Evolutionary conservation across 1,284 basidiomycete genomes (phyloP).

Genomic region (Ustilago tritici): DNA sequence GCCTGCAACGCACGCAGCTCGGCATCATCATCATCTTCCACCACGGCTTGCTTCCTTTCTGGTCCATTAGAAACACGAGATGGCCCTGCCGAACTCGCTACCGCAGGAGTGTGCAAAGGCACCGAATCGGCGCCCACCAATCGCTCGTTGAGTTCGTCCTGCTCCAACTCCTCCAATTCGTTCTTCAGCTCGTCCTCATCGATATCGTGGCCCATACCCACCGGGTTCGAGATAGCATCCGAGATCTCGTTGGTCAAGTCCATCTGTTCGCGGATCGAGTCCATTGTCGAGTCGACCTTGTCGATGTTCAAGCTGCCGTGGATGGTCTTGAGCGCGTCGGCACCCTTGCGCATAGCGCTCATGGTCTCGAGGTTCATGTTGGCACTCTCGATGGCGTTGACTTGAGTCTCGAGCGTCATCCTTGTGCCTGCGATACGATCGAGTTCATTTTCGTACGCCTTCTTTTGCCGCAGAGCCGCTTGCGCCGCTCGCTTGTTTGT

Average conservation of each 20-base stretch:
- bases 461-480: constrained; percentile 94
- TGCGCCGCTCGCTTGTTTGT: constrained; percentile 81
- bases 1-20: constrained; percentile 93
- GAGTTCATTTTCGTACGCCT: constrained; percentile 87
- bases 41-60: constrained; percentile 73
- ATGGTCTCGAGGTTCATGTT: constrained; percentile 99
- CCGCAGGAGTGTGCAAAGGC: constrained; percentile 80
- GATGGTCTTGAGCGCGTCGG: constrained; percentile 89
- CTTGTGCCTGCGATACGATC: constrained; percentile 87
- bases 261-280: constrained; percentile 89
- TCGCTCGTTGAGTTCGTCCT: constrained; percentile 88
- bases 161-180: constrained; percentile 90
- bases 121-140: constrained; percentile 89
- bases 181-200: constrained; percentile 88
- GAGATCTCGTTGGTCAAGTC: constrained; percentile 95
- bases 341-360: constrained; percentile 96
- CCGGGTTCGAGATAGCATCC: constrained; percentile 88
- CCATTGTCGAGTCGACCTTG: constrained; percentile 93
- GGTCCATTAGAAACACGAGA: constrained; percentile 48
- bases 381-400: constrained; percentile 96
- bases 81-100: constrained; percentile 46
- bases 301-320: constrained; percentile 89
- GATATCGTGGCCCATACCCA: constrained; percentile 75
- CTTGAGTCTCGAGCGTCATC: constrained; percentile 93
- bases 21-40: constrained; percentile 91